Conservation (phyloP, 306 rosid genomes). For the Ormosia emarginata region DNA sequence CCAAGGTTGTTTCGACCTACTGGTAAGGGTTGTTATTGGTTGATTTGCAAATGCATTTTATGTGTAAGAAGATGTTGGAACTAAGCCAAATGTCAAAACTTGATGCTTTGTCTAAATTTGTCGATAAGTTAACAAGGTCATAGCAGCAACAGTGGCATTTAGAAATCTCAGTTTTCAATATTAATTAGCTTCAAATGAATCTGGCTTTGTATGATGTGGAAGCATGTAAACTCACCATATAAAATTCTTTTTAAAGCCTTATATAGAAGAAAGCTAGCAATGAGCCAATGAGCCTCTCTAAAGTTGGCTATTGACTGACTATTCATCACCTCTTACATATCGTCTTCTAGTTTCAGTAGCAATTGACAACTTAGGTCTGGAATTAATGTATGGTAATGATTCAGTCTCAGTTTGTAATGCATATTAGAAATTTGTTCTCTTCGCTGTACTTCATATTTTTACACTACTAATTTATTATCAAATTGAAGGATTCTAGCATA, state of each 20-base stretch:
- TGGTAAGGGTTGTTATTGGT: constrained; percentile 42
- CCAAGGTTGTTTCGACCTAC: constrained; percentile 81
- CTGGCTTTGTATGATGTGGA: background rate
- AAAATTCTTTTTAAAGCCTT: background rate
- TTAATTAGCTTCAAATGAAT: background rate
- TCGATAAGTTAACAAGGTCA: background rate
- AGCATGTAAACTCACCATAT: background rate
- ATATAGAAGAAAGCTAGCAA: background rate
- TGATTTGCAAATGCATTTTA: background rate
- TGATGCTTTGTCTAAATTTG: background rate
- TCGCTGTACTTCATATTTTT: background rate
- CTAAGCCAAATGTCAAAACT: background rate
- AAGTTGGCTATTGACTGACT: background rate
- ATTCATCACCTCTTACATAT: background rate
- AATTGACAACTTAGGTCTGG: background rate
- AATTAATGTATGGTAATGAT: background rate
- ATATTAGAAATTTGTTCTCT: background rate
- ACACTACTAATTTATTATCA: background rate
- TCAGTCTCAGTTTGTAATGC: background rate
- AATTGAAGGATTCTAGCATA: background rate
- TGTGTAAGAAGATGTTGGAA: background rate
- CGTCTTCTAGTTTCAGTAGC: background rate
- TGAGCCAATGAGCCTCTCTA: background rate
- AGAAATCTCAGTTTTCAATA: background rate
- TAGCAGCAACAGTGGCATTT: background rate